These are phyloP conservation scores for Centella asiatica DNA, from an alignment of 129 eudicot species.

Conservation along the genomic window DNA sequence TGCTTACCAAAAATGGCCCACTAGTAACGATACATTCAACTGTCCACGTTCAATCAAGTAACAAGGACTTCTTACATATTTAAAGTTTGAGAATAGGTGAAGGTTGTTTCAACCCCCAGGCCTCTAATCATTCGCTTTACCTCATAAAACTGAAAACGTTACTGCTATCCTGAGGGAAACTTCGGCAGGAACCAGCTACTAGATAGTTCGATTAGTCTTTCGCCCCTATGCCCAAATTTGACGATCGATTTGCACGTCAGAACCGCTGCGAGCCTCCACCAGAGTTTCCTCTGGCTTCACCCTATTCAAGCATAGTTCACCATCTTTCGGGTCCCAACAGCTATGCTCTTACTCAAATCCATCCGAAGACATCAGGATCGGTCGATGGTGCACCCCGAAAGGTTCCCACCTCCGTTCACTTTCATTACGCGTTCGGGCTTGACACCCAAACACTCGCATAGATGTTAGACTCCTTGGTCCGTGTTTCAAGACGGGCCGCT, in stretches of 20 bases:
- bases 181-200: no score
- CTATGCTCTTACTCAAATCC: neutral
- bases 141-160: neutral
- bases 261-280: no score
- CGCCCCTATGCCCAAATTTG: no score
- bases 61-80: no score
- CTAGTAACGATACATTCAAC: neutral
- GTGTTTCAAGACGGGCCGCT: constrained; percentile 2
- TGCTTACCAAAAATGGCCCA: constrained; percentile 2
- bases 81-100: no score
- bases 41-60: neutral
- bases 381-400: neutral
- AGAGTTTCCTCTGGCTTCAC: no score
- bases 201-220: neutral
- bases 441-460: neutral
- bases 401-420: neutral
- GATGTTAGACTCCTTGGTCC: constrained; percentile 1
- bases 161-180: no score
- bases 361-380: neutral
- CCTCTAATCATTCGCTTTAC: no score
- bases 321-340: no score
- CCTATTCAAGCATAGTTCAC: no score
- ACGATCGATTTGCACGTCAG: no score
- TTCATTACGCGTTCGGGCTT: neutral
- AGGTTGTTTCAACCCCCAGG: no score